Evolutionary conservation across 2,329 filamentous ascomycete species (phyloP).

Genomic region (Apiospora aurea): DNA sequence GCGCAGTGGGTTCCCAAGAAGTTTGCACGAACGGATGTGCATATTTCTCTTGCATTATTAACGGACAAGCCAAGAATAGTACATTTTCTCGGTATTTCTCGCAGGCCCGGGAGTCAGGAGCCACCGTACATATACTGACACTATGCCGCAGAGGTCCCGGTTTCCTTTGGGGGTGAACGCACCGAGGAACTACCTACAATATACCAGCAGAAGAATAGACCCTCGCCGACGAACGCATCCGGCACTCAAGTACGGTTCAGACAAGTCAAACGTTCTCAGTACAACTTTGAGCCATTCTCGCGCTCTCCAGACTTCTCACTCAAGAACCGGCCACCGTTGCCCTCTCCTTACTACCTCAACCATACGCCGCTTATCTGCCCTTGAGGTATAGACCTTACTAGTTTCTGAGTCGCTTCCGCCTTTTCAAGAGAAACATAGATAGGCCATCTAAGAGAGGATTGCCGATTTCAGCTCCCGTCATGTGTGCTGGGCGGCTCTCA

Average conservation of each 20-base stretch:
- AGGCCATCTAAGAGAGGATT: neutral
- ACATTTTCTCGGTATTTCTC: neutral
- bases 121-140: neutral
- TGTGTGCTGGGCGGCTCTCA: neutral
- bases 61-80: neutral
- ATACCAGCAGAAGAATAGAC: neutral
- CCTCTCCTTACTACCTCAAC: neutral
- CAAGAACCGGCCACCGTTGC: neutral
- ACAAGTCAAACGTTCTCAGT: neutral
- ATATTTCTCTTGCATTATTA: conserved; percentile 1
- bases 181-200: neutral
- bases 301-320: neutral
- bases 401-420: no score
- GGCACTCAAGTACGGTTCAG: neutral
- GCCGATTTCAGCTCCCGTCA: neutral
- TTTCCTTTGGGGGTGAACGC: neutral
- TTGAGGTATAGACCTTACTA: neutral
- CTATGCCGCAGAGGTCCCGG: neutral
- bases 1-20: neutral
- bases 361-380: neutral
- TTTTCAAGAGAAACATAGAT: neutral
- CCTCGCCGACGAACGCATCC: neutral
- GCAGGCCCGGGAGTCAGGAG: neutral
- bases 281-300: neutral
- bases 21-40: neutral